phyloP scores from a whole-genome alignment of 768 basidiomycete species.

The Nevesoporus exiguus region DNA sequence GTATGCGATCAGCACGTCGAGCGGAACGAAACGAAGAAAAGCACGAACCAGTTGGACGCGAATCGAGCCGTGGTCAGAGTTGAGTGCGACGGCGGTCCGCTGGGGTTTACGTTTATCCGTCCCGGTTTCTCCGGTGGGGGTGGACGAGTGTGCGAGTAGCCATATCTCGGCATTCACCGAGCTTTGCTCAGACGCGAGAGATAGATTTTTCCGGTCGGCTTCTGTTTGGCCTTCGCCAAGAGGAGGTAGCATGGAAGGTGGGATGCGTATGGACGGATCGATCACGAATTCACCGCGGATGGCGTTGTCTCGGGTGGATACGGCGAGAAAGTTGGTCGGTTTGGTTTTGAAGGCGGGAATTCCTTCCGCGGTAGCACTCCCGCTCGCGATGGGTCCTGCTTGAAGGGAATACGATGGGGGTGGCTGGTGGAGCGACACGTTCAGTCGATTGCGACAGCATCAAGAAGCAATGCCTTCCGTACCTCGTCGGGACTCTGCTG shows the following conservation, averaged over 20 bases:
- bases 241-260: conserved; percentile 38
- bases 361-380: background rate
- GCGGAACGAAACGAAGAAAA: background rate
- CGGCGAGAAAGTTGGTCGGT: conserved; percentile 25
- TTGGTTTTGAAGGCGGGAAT: conserved; percentile 23
- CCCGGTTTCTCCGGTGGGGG: background rate
- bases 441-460: background rate
- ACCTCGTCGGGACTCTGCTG: conserved; percentile 6
- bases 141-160: too few relatives aligned
- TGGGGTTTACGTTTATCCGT: background rate
- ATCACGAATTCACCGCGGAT: conserved; percentile 38
- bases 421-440: conserved; percentile 6
- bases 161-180: conserved; percentile 40
- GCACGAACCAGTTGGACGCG: conserved; percentile 18
- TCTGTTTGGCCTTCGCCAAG: conserved; percentile 35
- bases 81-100: conserved; percentile 23
- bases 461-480: background rate
- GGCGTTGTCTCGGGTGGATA: conserved; percentile 4
- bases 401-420: conserved; percentile 24
- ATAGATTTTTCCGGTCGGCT: conserved; percentile 38
- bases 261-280: conserved; percentile 41
- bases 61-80: conserved; percentile 16
- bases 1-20: background rate
- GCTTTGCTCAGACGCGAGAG: conserved; percentile 33
- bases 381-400: background rate